Conservation (phyloP, 257 asterid species). For the Linderniella brevidens region DNA sequence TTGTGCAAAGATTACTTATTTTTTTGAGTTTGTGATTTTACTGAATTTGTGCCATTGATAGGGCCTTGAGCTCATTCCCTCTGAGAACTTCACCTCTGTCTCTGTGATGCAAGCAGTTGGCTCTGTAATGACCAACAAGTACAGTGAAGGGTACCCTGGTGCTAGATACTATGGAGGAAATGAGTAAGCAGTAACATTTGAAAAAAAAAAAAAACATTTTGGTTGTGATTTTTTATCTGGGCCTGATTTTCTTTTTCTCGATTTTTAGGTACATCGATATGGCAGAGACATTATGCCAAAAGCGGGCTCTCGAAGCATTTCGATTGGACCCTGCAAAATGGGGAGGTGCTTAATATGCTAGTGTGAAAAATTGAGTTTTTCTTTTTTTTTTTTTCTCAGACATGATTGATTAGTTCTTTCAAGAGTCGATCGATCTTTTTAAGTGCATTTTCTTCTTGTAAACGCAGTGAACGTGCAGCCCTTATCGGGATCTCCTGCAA, state of each 20-base stretch:
- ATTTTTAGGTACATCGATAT: slow-evolving; percentile 61
- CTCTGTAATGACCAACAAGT: slow-evolving; percentile 85
- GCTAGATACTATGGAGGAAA: slow-evolving; percentile 94
- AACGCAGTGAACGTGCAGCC: slow-evolving; percentile 80
- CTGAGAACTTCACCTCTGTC: slow-evolving; percentile 47
- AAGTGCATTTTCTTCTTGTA: background rate
- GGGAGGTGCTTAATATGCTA: slow-evolving; percentile 47
- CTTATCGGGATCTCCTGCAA: slow-evolving; percentile 77
- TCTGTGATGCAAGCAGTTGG: slow-evolving; percentile 97
- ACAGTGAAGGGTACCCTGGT: slow-evolving; percentile 93
- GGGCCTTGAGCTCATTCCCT: slow-evolving; percentile 84
- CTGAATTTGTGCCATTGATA: too few species aligned
- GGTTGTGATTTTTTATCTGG: too few species aligned
- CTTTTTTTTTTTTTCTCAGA: too few species aligned
- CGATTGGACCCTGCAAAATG: slow-evolving; percentile 85
- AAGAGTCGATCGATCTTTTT: background rate
- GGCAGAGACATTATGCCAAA: slow-evolving; percentile 85
- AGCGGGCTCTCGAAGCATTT: slow-evolving; percentile 73
- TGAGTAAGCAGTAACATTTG: slow-evolving; percentile 25
- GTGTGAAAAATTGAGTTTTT: too few species aligned
- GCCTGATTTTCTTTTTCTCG: background rate
- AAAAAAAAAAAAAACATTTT: too few species aligned
- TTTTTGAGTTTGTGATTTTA: too few species aligned
- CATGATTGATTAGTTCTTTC: background rate
- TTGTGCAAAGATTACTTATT: too few species aligned